Base-by-base conservation (phyloP, 768 basidiomycete species). In the Fibroporia radiculosa region DNA sequence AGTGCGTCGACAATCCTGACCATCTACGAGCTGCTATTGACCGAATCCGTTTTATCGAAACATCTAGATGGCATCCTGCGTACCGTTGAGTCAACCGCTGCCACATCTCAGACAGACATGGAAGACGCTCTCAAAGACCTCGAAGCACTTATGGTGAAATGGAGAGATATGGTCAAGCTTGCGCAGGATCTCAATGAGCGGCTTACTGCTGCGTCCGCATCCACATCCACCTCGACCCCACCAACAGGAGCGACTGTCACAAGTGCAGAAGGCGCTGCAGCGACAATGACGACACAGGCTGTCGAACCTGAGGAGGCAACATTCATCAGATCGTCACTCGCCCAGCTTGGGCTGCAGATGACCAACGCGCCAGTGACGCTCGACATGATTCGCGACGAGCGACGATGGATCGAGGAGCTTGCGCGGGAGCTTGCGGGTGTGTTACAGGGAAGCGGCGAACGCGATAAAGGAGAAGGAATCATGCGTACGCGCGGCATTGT, bases 81-180 rank as follows among this genome's bases (percentile, higher is more conserved):
- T 45, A 76, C 71, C 2, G 86, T 93, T 32, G 80, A 87, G 60
- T 68, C 73, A 12, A 77, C 80, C 7, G 77, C 80, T 1, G 74
- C 82, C 53, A 74, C 71, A 4, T 70, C 80, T 13, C 74, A 80
- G 35, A 74, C 73, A 6, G 71, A 81, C 50, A 76, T 98, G 66
- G 71, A 73, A 20, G 78, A 82, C 51, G 87, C 92, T 0, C 70
- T 97, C 25, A 71, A 80, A 52, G 96, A 98, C 57, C 74, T 98
- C 26, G 91, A 97, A 59, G 84, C 84, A 0, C 66, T 98, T 36
- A 93, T 88, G 85, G 70, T 83, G 38, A 88, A 93, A 59, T 92
- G 93, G 1, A 84, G 80, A 51, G 91, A 93, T 53, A 95, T 98
- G 82, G 93, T 93, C 45, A 77, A 77, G 24, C 73, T 97, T 19